Evolutionary conservation across 768 basidiomycete genomes (phyloP), one percentile per base, ranked within the genome.

Genomic region (Pholiota microspora): DNA sequence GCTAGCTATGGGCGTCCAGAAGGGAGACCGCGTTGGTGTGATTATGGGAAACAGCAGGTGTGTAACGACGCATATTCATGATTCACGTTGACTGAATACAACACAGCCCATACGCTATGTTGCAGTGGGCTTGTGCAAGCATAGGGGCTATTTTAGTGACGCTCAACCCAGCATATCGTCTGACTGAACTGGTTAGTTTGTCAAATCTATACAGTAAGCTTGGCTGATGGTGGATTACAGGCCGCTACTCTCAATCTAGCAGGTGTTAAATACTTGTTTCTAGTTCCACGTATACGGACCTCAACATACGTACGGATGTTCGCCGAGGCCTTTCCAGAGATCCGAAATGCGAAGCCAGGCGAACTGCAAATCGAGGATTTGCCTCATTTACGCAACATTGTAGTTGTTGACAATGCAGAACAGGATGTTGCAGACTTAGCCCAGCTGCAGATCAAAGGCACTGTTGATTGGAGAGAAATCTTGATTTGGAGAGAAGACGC

Each of bases 21-120:
- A 81, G 64, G 91, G 92, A 0, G 89, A 92, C 59, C 75, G 91
- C 7, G 83, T 93, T 18, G 92, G 79, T 0, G 87, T 91, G 6
- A 69, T 92, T 34, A 90, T 93, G 89, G 91, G 90, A 4, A 94
- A 92, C 57, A 88, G 82, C 55, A 93, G 91, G 91, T 89, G 59
- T 31, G 72, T 59, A 2, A 15, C 8, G 7, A n/a, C 40, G 42
- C n/a, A 12, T 16, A 8, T 36, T 9, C 9, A 9, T 2, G 15
- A n/a, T 29, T 24, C 42, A 4, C 16, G 48, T 10, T 28, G 8
- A 45, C 47, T 28, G 38, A 21, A 6, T 45, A 27, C n/a, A n/a
- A n/a, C 52, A 27, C 57, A 92, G 90, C 63, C 76, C 88, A 15
- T 94, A 94, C 65, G 89, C 89, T 0, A 76, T 81, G 72, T 70